Evolutionary conservation across 768 basidiomycete genomes (phyloP).

Genomic region (Filobasidium floriforme): DNA sequence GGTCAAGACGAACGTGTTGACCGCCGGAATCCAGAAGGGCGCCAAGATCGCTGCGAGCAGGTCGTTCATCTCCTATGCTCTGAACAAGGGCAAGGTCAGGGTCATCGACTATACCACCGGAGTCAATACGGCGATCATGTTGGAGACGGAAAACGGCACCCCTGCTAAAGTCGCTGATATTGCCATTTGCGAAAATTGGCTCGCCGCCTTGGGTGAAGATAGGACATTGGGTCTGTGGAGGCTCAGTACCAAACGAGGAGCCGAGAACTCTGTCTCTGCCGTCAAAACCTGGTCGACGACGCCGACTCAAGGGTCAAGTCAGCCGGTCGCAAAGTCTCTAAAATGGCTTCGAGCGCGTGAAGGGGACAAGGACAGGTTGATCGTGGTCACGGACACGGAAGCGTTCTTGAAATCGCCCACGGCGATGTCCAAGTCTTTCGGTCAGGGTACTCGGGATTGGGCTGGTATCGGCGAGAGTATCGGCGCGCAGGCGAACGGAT

Average conservation of each 20-base stretch:
- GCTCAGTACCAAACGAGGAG: background rate
- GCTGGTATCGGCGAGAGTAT: no score
- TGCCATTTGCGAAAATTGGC: background rate
- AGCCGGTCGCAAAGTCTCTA: background rate
- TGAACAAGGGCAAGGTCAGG: slow-evolving; percentile 3
- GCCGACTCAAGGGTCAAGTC: background rate
- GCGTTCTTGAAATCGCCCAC: no score
- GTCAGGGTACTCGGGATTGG: no score
- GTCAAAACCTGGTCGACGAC: background rate
- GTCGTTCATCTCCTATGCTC: background rate
- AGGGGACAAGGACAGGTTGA: no score
- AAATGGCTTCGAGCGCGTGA: no score
- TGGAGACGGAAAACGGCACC: background rate
- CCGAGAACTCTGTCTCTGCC: background rate
- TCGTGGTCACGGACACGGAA: no score
- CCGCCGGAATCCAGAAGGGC: background rate
- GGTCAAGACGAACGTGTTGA: background rate
- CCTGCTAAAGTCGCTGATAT: background rate
- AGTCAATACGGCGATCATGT: background rate
- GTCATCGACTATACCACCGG: slow-evolving; percentile 1
- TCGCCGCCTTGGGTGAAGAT: slow-evolving; percentile 1
- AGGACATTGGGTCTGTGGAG: background rate
- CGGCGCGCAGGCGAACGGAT: no score
- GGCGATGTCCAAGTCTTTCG: no score
- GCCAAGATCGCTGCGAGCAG: background rate